Percentiles rank a stretch among this genome's conserved stretches.
These are phyloP conservation scores for Marasmius tenuissimus DNA, from an alignment of 1,284 basidiomycete species.

Conservation along the genomic window DNA sequence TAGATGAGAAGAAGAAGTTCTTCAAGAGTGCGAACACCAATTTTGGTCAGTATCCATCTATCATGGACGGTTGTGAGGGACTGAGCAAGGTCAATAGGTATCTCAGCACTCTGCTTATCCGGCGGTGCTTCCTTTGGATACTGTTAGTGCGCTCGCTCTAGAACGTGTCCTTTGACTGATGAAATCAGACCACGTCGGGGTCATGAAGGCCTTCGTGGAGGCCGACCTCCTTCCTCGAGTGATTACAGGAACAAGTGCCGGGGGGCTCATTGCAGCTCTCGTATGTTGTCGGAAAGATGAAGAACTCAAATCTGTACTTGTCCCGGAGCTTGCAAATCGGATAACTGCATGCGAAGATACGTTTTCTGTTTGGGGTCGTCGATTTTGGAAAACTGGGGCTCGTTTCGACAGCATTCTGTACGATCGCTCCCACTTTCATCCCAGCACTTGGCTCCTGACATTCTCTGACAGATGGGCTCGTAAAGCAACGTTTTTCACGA, in stretches of 20 bases:
- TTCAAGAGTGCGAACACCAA: conserved; percentile 90
- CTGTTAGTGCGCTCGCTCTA: conserved; percentile 46
- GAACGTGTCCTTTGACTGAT: background rate
- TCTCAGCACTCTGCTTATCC: conserved; percentile 86
- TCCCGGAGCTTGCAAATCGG: conserved; percentile 82
- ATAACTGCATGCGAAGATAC: conserved; percentile 93
- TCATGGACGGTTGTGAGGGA: background rate
- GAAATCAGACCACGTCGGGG: conserved; percentile 79
- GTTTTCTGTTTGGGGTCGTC: conserved; percentile 44
- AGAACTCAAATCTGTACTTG: conserved; percentile 78
- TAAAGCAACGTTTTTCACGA: conserved; percentile 93
- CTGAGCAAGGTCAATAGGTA: conserved; percentile 27
- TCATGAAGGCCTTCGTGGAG: conserved; percentile 91
- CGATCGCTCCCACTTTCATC: conserved; percentile 8
- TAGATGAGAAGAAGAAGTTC: conserved; percentile 91
- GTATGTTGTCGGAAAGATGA: conserved; percentile 89
- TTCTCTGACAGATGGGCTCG: conserved; percentile 72
- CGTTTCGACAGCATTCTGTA: conserved; percentile 83
- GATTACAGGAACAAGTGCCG: conserved; percentile 91
- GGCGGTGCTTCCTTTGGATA: conserved; percentile 96
- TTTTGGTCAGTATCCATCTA: conserved; percentile 62
- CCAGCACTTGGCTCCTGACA: background rate
- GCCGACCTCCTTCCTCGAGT: conserved; percentile 86
- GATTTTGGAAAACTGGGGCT: conserved; percentile 89
- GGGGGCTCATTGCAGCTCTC: conserved; percentile 84